phyloP scores from a whole-genome alignment of 257 asterid species.

The Lavandula angustifolia region DNA sequence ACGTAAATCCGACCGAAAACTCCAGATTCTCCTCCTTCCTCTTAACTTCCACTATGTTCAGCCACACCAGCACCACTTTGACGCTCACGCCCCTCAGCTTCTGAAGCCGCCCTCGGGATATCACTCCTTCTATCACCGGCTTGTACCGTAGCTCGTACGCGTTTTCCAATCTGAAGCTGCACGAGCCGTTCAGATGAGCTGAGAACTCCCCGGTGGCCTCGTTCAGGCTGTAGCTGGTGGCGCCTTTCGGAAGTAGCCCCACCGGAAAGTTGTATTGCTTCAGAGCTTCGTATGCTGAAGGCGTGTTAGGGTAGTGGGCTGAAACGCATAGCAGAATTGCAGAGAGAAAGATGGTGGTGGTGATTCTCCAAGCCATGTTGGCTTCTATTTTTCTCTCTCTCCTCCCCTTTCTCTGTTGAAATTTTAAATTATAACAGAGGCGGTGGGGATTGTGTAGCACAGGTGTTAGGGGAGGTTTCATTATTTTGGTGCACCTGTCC shows the following conservation, averaged over 20 bases:
- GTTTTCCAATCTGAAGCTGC: constrained; percentile 44
- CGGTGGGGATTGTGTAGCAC: constrained; percentile 8
- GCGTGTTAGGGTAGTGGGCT: background rate
- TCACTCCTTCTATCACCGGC: constrained; percentile 42
- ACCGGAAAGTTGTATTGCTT: constrained; percentile 51
- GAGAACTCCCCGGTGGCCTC: constrained; percentile 42
- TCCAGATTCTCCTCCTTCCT: constrained; percentile 36
- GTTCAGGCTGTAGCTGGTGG: constrained; percentile 42
- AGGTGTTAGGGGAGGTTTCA: constrained; percentile 25
- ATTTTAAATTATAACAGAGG: background rate
- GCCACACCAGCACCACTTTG: constrained; percentile 47
- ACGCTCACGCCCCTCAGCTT: constrained; percentile 50
- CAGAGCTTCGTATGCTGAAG: constrained; percentile 47
- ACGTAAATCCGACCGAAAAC: constrained; percentile 51
- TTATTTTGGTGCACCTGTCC: constrained; percentile 2
- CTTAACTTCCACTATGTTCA: constrained; percentile 46
- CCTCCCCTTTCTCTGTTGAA: background rate
- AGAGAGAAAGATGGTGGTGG: background rate
- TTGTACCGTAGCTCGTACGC: constrained; percentile 42
- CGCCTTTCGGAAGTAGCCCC: constrained; percentile 61
- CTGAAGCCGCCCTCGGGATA: constrained; percentile 33
- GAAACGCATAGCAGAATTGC: constrained; percentile 5
- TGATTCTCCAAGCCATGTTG: constrained; percentile 16
- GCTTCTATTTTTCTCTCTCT: background rate
- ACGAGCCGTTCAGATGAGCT: constrained; percentile 41